These are phyloP conservation scores for Articulospora tetracladia DNA, from an alignment of 495 filamentous ascomycete species.

Conservation along the genomic window DNA sequence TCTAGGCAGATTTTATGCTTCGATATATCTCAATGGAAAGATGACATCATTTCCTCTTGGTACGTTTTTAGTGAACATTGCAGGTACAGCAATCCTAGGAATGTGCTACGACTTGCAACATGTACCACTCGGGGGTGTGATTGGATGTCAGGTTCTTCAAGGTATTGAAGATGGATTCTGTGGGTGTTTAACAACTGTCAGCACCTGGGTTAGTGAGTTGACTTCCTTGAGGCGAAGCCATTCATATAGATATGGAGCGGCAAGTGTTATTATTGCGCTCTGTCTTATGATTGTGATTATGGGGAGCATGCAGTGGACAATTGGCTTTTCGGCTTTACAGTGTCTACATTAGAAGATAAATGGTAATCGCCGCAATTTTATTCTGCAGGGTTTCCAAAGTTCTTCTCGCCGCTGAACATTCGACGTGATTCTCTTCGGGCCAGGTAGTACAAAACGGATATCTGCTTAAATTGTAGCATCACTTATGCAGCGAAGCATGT, in stretches of 20 bases:
- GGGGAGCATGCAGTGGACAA: conserved; percentile 76
- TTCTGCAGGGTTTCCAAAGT: no score
- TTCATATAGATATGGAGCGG: conserved; percentile 71
- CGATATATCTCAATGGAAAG: conserved; percentile 63
- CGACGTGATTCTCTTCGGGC: not conserved
- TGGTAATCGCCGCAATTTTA: not conserved
- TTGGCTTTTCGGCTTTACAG: conserved; percentile 46
- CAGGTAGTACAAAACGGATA: not conserved
- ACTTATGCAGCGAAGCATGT: no score
- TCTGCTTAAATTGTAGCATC: not conserved
- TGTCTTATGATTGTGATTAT: conserved; percentile 68
- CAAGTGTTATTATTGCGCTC: conserved; percentile 62
- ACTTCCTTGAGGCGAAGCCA: conserved; percentile 59
- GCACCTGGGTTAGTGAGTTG: conserved; percentile 85
- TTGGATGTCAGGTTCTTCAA: conserved; percentile 76
- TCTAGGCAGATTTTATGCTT: conserved; percentile 67
- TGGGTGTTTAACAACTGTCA: conserved; percentile 86
- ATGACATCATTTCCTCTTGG: conserved; percentile 75
- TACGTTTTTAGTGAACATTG: conserved; percentile 81
- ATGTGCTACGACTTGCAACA: conserved; percentile 76
- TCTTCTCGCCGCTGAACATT: no score
- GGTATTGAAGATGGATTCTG: conserved; percentile 91
- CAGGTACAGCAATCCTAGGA: conserved; percentile 61
- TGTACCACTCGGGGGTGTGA: conserved; percentile 42
- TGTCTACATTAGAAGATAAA: conserved; percentile 23